These are phyloP conservation scores for Cladosporium colombiae DNA, from an alignment of 2,329 filamentous ascomycete species.

Conservation along the genomic window DNA sequence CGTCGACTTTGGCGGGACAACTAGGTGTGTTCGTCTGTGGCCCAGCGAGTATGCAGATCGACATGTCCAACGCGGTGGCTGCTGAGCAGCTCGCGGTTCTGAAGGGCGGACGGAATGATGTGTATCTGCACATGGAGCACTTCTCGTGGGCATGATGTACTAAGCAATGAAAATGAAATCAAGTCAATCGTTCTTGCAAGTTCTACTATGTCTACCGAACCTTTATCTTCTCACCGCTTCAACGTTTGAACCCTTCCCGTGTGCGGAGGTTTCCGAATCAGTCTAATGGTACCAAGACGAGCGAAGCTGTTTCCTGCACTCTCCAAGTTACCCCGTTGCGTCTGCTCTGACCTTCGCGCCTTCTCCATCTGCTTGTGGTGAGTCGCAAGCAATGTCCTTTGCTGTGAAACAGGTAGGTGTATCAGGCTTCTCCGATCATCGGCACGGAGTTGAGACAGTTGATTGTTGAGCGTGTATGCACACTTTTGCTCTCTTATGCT, in stretches of 20 bases:
- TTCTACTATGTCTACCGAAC: not conserved
- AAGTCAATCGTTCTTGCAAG: not conserved
- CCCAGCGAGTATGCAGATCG: slow-evolving; percentile 49
- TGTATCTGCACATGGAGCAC: slow-evolving; percentile 51
- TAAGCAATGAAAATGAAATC: not conserved
- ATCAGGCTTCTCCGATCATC: slow-evolving; percentile 16
- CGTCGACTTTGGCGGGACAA: not conserved
- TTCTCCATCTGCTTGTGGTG: slow-evolving; percentile 20
- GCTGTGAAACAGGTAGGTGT: slow-evolving; percentile 18
- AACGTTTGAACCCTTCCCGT: slow-evolving; percentile 17
- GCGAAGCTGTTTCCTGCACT: slow-evolving; percentile 15
- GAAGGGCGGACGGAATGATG: slow-evolving; percentile 36
- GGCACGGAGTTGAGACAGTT: slow-evolving; percentile 14
- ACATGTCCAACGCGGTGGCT: slow-evolving; percentile 51
- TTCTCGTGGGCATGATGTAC: slow-evolving; percentile 45
- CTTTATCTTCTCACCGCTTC: not conserved
- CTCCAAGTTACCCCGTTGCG: slow-evolving; percentile 16
- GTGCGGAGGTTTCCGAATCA: slow-evolving; percentile 19
- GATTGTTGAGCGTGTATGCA: slow-evolving; percentile 1
- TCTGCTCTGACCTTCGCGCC: slow-evolving; percentile 11
- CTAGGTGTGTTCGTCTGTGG: slow-evolving; percentile 47
- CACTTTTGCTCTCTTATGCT: slow-evolving; percentile 17
- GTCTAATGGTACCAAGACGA: slow-evolving; percentile 11
- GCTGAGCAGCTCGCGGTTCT: slow-evolving; percentile 43
- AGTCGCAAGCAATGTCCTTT: slow-evolving; percentile 15